Evolutionary conservation across 2,329 filamentous ascomycete species (phyloP), one percentile per base, ranked within the genome.

Genomic region (Domatiomyces catenatus): DNA sequence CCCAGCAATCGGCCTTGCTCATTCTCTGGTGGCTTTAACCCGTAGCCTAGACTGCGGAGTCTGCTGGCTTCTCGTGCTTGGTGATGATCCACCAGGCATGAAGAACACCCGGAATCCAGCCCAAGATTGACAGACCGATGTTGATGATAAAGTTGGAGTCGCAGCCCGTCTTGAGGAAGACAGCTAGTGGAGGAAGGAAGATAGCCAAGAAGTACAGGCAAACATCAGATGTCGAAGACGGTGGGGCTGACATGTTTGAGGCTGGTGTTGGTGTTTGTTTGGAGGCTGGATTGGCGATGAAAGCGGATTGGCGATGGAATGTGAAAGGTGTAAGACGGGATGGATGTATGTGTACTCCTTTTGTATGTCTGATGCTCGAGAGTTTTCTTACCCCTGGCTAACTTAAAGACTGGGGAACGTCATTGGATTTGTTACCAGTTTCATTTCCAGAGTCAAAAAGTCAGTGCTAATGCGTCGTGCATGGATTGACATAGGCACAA

Each of bases 111-210:
- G 83, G 84, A 62, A 89, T 75, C 70, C 78, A 82, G 66, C 77
- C 80, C 59, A 87, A 73, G 61, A 86, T 79, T 60, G 86, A 92
- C 70, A 93, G 73, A 62, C 86, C 76, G 69, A 93, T 86, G 81
- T 93, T 94, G 79, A 94, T 93, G 69, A 90, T 73, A 63, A 94
- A 75, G 66, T 94, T 86, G 59, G 82, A 79, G 64, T 81, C 83
- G 72, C 88, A 94, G 62, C 88, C 88, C 60, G 83, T 81, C 81
- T 94, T 88, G 61, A 94, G 83, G 77, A 94, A 92, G 67, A 94
- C 88, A 72, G 88, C 87, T 50, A 94, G 71, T 64, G 88, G 88
- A 50, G 88, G 88, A 57, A 94, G 79, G 72, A 94, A 74, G 74
- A 94, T 74, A 74, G 88, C 88, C 71, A 94, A 76, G 71, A 94